Conservation (phyloP, 176 grass and related monocot genomes). For the Cenchrus americanus region DNA sequence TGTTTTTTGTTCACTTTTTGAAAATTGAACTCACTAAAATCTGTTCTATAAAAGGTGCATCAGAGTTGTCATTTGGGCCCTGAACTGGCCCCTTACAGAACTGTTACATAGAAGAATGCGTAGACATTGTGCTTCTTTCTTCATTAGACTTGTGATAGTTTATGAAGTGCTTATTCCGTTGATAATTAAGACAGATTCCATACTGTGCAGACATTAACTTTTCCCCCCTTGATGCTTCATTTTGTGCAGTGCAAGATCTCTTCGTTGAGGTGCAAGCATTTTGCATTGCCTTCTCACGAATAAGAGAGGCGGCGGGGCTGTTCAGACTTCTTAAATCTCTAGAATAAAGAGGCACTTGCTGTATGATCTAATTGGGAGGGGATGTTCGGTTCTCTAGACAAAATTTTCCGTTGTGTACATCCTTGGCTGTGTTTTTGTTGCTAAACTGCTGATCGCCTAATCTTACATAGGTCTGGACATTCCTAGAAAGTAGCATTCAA, state of each 20-base stretch:
- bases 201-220: constrained; percentile 12
- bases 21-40: neutral
- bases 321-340: constrained; percentile 92
- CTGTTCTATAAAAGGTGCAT: neutral
- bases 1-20: neutral
- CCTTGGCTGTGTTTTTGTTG: constrained; percentile 4
- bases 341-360: constrained; percentile 51
- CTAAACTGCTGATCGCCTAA: constrained; percentile 6
- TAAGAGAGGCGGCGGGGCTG: constrained; percentile 83
- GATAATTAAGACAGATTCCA: constrained; percentile 7
- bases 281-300: constrained; percentile 88
- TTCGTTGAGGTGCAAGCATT: constrained; percentile 95
- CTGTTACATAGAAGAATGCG: constrained; percentile 1
- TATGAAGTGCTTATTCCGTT: neutral
- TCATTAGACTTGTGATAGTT: neutral
- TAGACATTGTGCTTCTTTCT: neutral
- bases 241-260: constrained; percentile 86
- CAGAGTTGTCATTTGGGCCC: neutral
- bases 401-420: constrained; percentile 40
- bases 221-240: constrained; percentile 9
- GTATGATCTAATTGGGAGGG: neutral
- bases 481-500: neutral
- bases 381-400: neutral
- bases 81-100: neutral
- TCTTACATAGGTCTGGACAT: neutral